Percentiles rank a stretch among this genome's conserved stretches.
phyloP scores from a whole-genome alignment of 345 rosid genomes.

The Aquilaria sinensis region DNA sequence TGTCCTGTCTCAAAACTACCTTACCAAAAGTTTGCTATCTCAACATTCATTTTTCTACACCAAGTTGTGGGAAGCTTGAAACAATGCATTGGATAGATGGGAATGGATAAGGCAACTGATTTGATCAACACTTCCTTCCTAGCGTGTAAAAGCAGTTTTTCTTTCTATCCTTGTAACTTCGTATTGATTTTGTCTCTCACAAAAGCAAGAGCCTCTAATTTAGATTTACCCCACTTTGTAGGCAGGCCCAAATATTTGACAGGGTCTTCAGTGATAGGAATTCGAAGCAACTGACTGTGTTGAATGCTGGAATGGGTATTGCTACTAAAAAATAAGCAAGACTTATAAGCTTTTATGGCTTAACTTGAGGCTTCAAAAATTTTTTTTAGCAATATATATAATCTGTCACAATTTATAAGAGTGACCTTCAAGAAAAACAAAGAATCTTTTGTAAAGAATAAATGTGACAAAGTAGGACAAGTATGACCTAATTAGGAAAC shows the following conservation, averaged over 20 bases:
- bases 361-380: not conserved
- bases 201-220: not conserved
- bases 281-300: not conserved
- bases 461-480: not conserved
- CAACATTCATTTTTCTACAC: too few relatives aligned
- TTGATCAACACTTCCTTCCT: not conserved
- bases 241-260: not conserved
- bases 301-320: not conserved
- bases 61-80: too few relatives aligned
- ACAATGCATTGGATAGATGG: too few relatives aligned
- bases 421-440: not conserved
- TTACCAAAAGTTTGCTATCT: too few relatives aligned
- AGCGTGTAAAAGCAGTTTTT: not conserved
- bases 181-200: not conserved
- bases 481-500: not conserved
- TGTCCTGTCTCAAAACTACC: too few relatives aligned
- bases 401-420: too few relatives aligned
- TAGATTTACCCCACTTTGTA: not conserved
- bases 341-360: not conserved
- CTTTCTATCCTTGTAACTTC: not conserved
- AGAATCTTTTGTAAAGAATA: not conserved
- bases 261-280: too few relatives aligned
- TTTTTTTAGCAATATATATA: not conserved
- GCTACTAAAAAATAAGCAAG: not conserved
- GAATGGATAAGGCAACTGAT: not conserved